A percentile compares a stretch with the other conserved stretches of the same genome.
Evolutionary conservation across 805 yeast genomes (phyloP).

Genomic region (Wickerhamomyces silvicola): DNA sequence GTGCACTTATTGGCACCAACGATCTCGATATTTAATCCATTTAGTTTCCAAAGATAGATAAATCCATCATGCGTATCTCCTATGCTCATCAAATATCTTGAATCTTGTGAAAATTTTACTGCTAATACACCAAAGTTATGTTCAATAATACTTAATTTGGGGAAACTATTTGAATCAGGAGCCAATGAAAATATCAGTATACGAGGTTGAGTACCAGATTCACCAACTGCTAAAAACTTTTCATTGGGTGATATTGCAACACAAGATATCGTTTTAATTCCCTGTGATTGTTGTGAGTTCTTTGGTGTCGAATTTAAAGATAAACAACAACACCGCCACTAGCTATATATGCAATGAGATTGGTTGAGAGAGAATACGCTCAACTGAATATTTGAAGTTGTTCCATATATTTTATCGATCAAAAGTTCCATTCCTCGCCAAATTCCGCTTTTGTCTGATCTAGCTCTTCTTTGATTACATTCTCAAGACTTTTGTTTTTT

Average conservation of each 20-base stretch:
- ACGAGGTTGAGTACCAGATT: constrained; percentile 63
- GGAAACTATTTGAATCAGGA: constrained; percentile 37
- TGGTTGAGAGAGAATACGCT: constrained; percentile 35
- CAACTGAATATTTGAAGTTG: constrained; percentile 37
- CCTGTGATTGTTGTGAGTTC: constrained; percentile 24
- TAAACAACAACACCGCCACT: constrained; percentile 54
- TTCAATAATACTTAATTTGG: constrained; percentile 49
- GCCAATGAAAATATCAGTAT: constrained; percentile 54
- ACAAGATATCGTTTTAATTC: constrained; percentile 48
- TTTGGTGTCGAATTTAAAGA: constrained; percentile 11
- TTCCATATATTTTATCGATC: constrained; percentile 35
- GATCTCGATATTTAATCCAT: constrained; percentile 26
- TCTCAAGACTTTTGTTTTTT: not conserved
- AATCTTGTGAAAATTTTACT: constrained; percentile 53
- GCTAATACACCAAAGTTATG: constrained; percentile 60
- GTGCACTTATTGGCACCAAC: constrained; percentile 58
- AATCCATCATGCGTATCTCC: constrained; percentile 70
- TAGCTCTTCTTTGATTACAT: constrained; percentile 1
- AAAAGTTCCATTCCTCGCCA: constrained; percentile 5
- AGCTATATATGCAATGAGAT: constrained; percentile 46
- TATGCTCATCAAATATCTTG: constrained; percentile 48
- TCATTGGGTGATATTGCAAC: constrained; percentile 53
- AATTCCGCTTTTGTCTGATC: constrained; percentile 4
- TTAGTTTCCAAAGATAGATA: constrained; percentile 51
- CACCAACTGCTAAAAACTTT: constrained; percentile 59